phyloP scores from a whole-genome alignment of 2,329 filamentous ascomycete species.

The Elsinoe ampelina region DNA sequence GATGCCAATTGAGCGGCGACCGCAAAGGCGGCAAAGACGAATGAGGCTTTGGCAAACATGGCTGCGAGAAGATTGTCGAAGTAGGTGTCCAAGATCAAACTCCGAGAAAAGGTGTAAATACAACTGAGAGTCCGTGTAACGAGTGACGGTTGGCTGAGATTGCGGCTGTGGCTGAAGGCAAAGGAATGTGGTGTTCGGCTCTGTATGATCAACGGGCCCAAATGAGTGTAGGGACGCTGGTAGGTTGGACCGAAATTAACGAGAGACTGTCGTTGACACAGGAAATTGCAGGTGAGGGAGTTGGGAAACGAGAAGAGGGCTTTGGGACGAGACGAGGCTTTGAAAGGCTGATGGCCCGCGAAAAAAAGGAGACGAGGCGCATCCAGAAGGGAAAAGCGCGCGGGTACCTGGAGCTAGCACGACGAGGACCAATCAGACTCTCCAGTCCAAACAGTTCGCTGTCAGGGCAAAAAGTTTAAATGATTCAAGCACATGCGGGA shows the following conservation, averaged over 20 bases:
- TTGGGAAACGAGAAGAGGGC: background rate
- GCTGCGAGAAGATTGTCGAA: slow-evolving; percentile 14
- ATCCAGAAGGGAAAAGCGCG: slow-evolving; percentile 1
- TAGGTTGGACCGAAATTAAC: slow-evolving; percentile 4
- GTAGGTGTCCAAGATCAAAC: background rate
- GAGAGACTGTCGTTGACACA: slow-evolving; percentile 3
- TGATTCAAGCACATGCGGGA: no score
- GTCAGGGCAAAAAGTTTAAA: slow-evolving; percentile 6
- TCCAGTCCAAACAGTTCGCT: background rate
- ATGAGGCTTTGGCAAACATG: slow-evolving; percentile 39
- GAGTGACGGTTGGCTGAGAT: slow-evolving; percentile 8
- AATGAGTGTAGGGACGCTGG: slow-evolving; percentile 8
- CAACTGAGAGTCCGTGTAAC: background rate
- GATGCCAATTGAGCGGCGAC: slow-evolving; percentile 35
- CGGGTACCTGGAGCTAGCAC: slow-evolving; percentile 1
- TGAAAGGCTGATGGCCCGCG: background rate
- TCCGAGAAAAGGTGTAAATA: slow-evolving; percentile 5
- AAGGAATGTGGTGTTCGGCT: background rate
- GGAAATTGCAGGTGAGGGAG: slow-evolving; percentile 9
- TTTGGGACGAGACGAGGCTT: background rate
- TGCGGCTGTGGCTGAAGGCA: slow-evolving; percentile 10
- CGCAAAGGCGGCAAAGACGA: slow-evolving; percentile 37
- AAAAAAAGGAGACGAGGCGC: slow-evolving; percentile 3
- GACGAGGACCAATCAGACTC: background rate
- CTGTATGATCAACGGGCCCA: slow-evolving; percentile 7